phyloP scores from a whole-genome alignment of 305 asterid species.

The Fraxinus xanthoxyloides region DNA sequence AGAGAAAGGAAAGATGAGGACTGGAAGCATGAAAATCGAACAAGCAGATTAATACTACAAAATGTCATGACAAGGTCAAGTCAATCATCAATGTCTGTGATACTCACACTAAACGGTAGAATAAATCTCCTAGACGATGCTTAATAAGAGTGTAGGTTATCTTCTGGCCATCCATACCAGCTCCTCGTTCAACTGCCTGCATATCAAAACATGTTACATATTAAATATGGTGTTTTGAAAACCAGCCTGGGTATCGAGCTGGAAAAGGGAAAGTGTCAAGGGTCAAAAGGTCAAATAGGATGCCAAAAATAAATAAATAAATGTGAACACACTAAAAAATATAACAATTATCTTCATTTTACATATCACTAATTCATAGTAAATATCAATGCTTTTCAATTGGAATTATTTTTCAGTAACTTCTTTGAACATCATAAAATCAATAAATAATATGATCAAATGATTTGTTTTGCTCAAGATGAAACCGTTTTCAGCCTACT shows the following conservation, averaged over 20 bases:
- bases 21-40: background rate
- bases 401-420: background rate
- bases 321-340: background rate
- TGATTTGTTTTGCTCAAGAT: background rate
- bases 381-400: background rate
- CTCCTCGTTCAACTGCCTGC: slow-evolving; percentile 97
- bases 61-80: background rate
- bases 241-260: background rate
- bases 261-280: background rate
- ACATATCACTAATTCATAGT: background rate
- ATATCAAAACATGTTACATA: slow-evolving; percentile 13
- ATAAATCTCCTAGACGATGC: slow-evolving; percentile 90
- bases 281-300: background rate
- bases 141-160: slow-evolving; percentile 83
- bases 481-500: background rate
- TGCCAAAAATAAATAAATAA: background rate
- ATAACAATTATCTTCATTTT: background rate
- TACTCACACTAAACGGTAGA: slow-evolving; percentile 94
- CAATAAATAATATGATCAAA: background rate
- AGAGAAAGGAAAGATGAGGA: background rate
- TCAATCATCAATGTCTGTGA: background rate
- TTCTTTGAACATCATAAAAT: background rate
- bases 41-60: background rate
- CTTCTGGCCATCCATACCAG: slow-evolving; percentile 98
- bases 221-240: background rate